Evolutionary conservation across 345 rosid genomes (phyloP), one percentile per base, ranked within the genome.

Genomic region (Stellera chamaejasme): DNA sequence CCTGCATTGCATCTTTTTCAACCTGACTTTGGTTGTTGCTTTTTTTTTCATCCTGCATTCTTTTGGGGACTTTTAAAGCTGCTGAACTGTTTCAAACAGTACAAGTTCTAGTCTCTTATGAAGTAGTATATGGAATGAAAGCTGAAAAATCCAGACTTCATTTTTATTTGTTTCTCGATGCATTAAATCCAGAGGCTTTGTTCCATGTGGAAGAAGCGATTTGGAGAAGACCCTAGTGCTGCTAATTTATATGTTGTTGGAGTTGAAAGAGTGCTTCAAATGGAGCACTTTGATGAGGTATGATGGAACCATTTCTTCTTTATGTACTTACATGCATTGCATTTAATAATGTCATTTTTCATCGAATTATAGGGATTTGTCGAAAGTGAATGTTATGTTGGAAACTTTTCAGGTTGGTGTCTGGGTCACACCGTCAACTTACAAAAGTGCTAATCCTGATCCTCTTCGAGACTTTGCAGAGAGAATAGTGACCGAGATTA

Each of bases 211-310:
- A 72, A 49, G 63, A 85, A 77, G 72, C 82, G 79, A 64, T 88
- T 88, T 70, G 95, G 90, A 4, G 84, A 79, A 65, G 81, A 76
- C 56, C 84, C 73, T 27, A 77, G 75, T 56, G 80, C 70, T 52
- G 82, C 79, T 43, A 79, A 64, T 58, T 48, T 91, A 48, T 78
- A 77, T 66, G 66, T 75, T 47, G 70, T 91, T 66, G 67, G 71
- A 23, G 82, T 85, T n/a, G 92, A 91, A 52, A 65, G 79, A 32
- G 81, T 91, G n/a, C 88, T 83, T 39, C 98, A 91, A 63, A 80
- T 82, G 64, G 96, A 85, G 73, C 90, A 88, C 73, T 82, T 85
- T 72, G 78, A 76, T 72, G 98, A 88, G 98, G 98, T 91, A 66
- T 19, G 23, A 25, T 39, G 2, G 27, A 45, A 27, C 43, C 44